Evolutionary conservation across 495 filamentous ascomycete genomes (phyloP).

Genomic region (Penicillium arizonense): DNA sequence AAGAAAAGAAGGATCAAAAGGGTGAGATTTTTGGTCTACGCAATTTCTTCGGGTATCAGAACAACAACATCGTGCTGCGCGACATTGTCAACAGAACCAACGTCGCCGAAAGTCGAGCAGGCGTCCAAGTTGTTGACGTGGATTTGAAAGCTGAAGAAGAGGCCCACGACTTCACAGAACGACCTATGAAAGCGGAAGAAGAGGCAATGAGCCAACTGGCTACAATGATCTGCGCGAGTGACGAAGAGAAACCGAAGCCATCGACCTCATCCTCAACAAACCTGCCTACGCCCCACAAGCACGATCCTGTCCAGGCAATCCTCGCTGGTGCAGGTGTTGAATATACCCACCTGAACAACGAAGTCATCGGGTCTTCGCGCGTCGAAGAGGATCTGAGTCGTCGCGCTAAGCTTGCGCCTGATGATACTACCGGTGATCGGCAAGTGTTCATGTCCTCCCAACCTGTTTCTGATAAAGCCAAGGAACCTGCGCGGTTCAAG

Average conservation of each 20-base stretch:
- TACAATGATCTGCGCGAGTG: conserved; percentile 60
- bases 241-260: conserved; percentile 30
- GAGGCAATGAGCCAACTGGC: conserved; percentile 77
- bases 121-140: conserved; percentile 74
- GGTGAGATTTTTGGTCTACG: conserved; percentile 91
- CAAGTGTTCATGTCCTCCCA: conserved; percentile 50
- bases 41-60: conserved; percentile 84
- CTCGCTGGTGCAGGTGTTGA: conserved; percentile 85
- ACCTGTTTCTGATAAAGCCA: background rate
- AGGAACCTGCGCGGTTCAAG: conserved; percentile 49
- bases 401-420: conserved; percentile 62
- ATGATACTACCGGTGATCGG: conserved; percentile 48
- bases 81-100: conserved; percentile 99
- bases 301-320: conserved; percentile 85
- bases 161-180: conserved; percentile 23
- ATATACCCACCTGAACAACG: conserved; percentile 95
- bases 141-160: conserved; percentile 62
- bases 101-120: conserved; percentile 86
- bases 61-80: conserved; percentile 74
- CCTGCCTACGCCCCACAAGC: conserved; percentile 38
- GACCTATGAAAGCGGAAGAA: conserved; percentile 30
- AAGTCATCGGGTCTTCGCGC: conserved; percentile 87
- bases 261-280: conserved; percentile 4
- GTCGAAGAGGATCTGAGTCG: conserved; percentile 78
- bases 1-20: conserved; percentile 74